Evolutionary conservation across 2,329 filamentous ascomycete species (phyloP), one percentile per base, ranked within the genome.

Genomic region (Davidsoniella eucalypti): DNA sequence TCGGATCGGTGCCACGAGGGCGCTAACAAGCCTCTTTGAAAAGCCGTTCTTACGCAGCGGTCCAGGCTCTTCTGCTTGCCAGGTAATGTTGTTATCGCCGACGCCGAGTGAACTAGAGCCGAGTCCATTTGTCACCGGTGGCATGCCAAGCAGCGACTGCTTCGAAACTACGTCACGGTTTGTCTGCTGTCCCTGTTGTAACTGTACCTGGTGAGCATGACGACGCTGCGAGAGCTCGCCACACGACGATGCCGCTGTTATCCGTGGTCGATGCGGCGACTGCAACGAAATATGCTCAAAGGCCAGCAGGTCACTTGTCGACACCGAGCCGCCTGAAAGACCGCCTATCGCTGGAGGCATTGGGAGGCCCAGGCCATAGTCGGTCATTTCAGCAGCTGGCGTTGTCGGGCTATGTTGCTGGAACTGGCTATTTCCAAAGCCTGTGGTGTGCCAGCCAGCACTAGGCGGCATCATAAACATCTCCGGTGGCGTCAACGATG

Each of bases 201-300:
- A 36, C 29, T 29, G 23, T 14, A 39, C 6, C 18, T 41, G 37
- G 14, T 29, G 37, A 23, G n/a, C 10, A 2, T 42, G n/a, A 9
- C 26, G 18, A 17, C 21, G 33, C 26, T 26, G 21, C 36, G 49
- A 51, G 21, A 47, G n/a, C 16, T 52, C 39, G 16, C 39, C 36
- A 12, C 44, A 48, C 14, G 29, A 41, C 23, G 40, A 44, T 29
- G 12, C 40, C 16, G 38, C 18, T 9, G 41, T 33, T 18, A 52
- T 52, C 14, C 50, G 50, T 3, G 50, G 45, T 14, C 41, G 26
- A 14, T 42, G 50, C 14, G 50, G 50, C 10, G 50, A 47, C 39
- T 49, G 41, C 18, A 52, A 21, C 5, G 50, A 44, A n/a, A 52
- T 52, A 12, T 45, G 26, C 41, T 43, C 33, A n/a, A 52, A 29